Evolutionary conservation across 305 asterid species (phyloP).

Genomic region (Galium porrigens): DNA sequence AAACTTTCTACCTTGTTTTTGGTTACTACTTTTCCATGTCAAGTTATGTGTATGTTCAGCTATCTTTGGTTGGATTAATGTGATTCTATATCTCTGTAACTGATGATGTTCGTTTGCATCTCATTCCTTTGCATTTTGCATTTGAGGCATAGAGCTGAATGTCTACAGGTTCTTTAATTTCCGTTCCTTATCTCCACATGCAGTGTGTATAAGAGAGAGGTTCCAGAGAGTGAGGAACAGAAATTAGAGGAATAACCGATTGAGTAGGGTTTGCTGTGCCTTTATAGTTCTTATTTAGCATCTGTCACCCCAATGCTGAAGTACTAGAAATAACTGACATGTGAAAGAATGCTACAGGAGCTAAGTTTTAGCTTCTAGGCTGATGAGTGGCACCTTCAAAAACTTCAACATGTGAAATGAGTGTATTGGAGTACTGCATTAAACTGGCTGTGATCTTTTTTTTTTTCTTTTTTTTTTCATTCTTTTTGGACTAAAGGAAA

Average conservation of each 20-base stretch:
- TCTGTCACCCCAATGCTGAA: neutral
- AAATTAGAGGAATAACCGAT: neutral
- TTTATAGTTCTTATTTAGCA: neutral
- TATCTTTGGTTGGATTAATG: neutral
- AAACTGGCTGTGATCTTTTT: neutral
- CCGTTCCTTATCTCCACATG: neutral
- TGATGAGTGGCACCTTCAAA: neutral
- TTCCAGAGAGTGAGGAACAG: neutral
- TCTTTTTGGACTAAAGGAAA: neutral
- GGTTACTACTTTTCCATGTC: neutral
- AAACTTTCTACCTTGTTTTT: neutral
- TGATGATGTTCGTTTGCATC: neutral
- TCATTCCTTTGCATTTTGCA: neutral
- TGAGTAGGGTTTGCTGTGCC: neutral
- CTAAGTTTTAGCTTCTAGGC: neutral
- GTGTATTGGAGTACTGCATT: neutral
- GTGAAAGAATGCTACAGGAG: neutral
- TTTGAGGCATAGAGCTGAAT: neutral
- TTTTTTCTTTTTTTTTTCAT: too few species aligned
- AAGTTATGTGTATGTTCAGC: conserved; percentile 3
- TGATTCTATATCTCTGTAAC: neutral
- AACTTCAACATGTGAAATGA: too few species aligned
- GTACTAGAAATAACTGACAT: neutral
- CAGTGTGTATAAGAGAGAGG: neutral
- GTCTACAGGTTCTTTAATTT: neutral